phyloP scores from a whole-genome alignment of 331 rosid species.

The Quercus phellos region DNA sequence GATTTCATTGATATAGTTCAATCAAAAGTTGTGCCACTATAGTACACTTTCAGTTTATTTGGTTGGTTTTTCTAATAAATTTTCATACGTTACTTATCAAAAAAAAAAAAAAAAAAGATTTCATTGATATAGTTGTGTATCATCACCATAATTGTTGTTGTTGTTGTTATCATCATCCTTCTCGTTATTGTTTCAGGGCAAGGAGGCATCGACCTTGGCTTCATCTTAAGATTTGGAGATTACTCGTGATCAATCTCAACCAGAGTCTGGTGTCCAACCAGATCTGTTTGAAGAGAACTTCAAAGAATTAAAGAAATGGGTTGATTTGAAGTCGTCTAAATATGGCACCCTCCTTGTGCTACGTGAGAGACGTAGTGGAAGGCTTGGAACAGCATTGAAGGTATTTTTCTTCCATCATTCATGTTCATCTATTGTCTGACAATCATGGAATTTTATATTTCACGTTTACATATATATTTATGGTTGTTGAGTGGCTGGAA shows the following conservation, averaged over 20 bases:
- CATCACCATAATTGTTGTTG: not conserved
- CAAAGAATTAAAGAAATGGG: conserved; percentile 82
- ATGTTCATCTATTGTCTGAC: too few species aligned
- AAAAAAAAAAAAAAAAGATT: not conserved
- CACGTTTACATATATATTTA: not conserved
- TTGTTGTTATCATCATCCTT: not conserved
- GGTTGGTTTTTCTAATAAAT: too few species aligned
- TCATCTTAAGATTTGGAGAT: conserved; percentile 35
- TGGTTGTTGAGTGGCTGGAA: not conserved
- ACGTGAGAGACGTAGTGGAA: conserved; percentile 54
- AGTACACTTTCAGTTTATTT: too few species aligned
- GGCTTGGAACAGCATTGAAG: conserved; percentile 90
- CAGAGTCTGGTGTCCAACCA: conserved; percentile 23
- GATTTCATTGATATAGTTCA: not conserved
- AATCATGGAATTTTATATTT: too few species aligned
- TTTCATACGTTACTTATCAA: not conserved
- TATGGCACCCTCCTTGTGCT: conserved; percentile 68
- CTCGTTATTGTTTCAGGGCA: conserved; percentile 39
- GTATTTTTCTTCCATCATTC: conserved; percentile 29
- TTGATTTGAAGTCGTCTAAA: conserved; percentile 64
- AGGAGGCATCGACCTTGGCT: conserved; percentile 20
- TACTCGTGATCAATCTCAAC: conserved; percentile 29
- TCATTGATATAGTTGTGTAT: not conserved
- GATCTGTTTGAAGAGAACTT: conserved; percentile 75
- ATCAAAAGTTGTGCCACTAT: too few species aligned